Conservation (phyloP, 495 filamentous ascomycete genomes). For the Friedmanniomyces endolithicus region DNA sequence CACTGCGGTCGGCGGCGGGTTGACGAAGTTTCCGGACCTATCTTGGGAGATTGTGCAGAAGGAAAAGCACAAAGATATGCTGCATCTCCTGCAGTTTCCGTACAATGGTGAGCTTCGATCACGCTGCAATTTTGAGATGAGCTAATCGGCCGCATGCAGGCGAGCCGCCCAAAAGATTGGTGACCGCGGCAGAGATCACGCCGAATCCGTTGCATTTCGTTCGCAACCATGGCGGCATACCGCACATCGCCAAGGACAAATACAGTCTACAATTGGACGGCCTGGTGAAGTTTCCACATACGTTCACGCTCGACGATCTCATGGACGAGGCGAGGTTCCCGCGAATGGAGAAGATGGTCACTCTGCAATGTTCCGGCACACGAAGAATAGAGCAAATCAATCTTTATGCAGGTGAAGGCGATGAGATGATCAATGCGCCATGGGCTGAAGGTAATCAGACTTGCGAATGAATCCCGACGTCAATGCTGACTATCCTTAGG, state of each 20-base stretch:
- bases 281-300: conserved; percentile 43
- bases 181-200: conserved; percentile 43
- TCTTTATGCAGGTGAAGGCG: conserved; percentile 51
- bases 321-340: conserved; percentile 46
- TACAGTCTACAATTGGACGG: conserved; percentile 44
- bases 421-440: conserved; percentile 59
- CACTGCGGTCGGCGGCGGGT: conserved; percentile 42
- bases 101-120: conserved; percentile 49
- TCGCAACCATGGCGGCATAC: conserved; percentile 56
- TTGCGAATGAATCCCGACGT: neutral
- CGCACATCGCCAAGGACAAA: conserved; percentile 43
- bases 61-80: conserved; percentile 54
- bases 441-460: conserved; percentile 17
- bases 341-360: conserved; percentile 40
- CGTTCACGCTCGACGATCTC: conserved; percentile 43
- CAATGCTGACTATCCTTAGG: conserved; percentile 42
- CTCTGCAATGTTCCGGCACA: conserved; percentile 58
- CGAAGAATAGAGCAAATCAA: conserved; percentile 54
- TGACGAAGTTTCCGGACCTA: conserved; percentile 38
- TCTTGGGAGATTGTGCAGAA: conserved; percentile 46
- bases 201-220: conserved; percentile 50
- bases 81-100: conserved; percentile 56
- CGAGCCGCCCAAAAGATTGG: conserved; percentile 22
- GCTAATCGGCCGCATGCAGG: neutral
- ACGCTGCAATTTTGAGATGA: neutral